phyloP scores from a whole-genome alignment of 2,329 filamentous ascomycete species.

The Aspergillus pseudoglaucus region DNA sequence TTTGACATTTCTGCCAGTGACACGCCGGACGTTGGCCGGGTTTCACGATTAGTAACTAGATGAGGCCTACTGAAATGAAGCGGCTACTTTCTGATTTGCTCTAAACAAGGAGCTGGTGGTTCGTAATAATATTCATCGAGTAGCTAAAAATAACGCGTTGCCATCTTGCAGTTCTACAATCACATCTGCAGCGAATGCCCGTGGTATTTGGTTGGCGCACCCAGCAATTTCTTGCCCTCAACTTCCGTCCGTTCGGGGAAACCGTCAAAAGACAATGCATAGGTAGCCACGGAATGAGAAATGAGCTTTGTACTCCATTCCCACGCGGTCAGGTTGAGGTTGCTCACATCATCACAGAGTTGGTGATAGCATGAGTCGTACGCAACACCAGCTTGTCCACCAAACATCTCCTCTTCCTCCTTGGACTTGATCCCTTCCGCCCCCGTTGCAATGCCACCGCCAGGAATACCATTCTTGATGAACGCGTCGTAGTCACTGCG shows the following conservation, averaged over 20 bases:
- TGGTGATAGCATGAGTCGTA: conserved; percentile 55
- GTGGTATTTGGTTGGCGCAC: conserved; percentile 4
- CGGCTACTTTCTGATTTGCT: too few species aligned
- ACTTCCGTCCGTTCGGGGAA: conserved; percentile 51
- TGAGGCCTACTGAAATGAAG: too few species aligned
- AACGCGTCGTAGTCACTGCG: conserved; percentile 76
- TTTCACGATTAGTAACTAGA: too few species aligned
- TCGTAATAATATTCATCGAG: too few species aligned
- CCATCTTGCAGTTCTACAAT: background rate
- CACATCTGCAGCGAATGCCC: conserved; percentile 3
- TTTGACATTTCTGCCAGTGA: too few species aligned
- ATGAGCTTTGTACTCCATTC: conserved; percentile 45
- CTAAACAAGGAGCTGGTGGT: too few species aligned
- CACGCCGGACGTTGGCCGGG: too few species aligned
- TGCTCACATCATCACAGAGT: conserved; percentile 47
- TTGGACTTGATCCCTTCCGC: conserved; percentile 70
- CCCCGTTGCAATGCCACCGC: conserved; percentile 69
- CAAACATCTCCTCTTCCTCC: conserved; percentile 60
- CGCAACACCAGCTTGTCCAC: conserved; percentile 57
- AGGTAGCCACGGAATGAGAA: conserved; percentile 22
- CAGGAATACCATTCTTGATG: conserved; percentile 64
- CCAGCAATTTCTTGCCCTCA: background rate
- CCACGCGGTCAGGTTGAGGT: conserved; percentile 50
- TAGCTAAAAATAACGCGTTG: too few species aligned
- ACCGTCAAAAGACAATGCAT: conserved; percentile 50